Base-by-base conservation (phyloP, 2,329 filamentous ascomycete genomes). In the Diaporthe sp. region DNA sequence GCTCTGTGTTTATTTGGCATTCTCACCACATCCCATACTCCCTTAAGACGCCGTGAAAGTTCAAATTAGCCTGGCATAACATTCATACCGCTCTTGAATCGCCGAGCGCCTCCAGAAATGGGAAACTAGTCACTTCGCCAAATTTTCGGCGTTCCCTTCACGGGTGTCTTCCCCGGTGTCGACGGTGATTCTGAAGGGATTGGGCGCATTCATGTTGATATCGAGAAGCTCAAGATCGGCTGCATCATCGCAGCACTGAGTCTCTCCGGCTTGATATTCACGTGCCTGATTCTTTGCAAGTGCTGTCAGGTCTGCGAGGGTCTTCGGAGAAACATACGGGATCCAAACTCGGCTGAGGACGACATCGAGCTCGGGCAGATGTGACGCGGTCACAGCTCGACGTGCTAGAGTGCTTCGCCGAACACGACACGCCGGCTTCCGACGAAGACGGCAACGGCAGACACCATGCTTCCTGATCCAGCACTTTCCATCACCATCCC, bases 401-500 rank as follows among this genome's bases (percentile, higher is more conserved):
- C 33, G 19, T 42, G 28, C 28, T 25, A 10, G 19, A 45, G 58
- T 70, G 64, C 64, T 50, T 73, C 64, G 64, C 45, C 52, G 42
- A 25, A 54, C 45, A 47, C 28, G 30, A 40, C 30, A 38, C 30
- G 33, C 30, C 45, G 47, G n/a, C 35, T 38, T 40, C 50, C 52
- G 33, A 52, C 30, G 12, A 35, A 25, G 6, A 25, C 33, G n/a
- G n/a, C 15, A 28, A 22, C 64, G 17, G 30, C 40, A 12, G 13
- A 25, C 69, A 64, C 17, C 45, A 89, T 89, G 86, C 88, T 92
- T 72, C 89, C 89, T 71, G 85, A 87, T 77, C 90, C 91, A 42
- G 87, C 87, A 58, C 80, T 92, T 77, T 90, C 89, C 79, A 94
- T 98, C 81, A 93, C 92, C 30, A 91, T 98, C 73, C 96, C 96